Evolutionary conservation across 192 early-diverging fungal species (phyloP).

Genomic region (Diversispora eburnea): DNA sequence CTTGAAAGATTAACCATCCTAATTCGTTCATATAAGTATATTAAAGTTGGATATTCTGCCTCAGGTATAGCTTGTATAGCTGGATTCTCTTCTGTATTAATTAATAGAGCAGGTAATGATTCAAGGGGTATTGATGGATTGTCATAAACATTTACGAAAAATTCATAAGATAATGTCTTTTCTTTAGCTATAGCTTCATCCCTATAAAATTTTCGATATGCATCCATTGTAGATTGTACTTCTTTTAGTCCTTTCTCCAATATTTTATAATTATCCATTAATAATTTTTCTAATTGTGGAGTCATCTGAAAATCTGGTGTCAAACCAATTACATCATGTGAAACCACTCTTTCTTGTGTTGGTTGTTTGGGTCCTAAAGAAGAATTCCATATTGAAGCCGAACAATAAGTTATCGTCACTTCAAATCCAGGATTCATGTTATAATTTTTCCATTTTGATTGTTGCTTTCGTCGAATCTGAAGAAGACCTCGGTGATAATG

Average conservation of each 20-base stretch:
- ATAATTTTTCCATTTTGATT: constrained; percentile 39
- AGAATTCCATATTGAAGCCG: not conserved
- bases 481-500: constrained; percentile 46
- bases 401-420: constrained; percentile 44
- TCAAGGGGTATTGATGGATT: constrained; percentile 37
- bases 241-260: constrained; percentile 42
- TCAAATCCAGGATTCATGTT: constrained; percentile 60
- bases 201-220: constrained; percentile 46
- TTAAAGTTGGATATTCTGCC: constrained; percentile 29
- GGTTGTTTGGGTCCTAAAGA: constrained; percentile 26
- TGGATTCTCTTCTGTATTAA: constrained; percentile 38
- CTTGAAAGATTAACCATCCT: constrained; percentile 34
- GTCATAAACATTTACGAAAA: constrained; percentile 45
- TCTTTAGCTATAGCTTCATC: constrained; percentile 52
- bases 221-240: constrained; percentile 39
- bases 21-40: constrained; percentile 45
- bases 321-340: constrained; percentile 49
- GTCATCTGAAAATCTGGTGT: constrained; percentile 48
- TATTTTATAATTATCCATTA: constrained; percentile 53
- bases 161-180: constrained; percentile 42
- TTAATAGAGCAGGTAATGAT: constrained; percentile 33
- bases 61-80: constrained; percentile 29
- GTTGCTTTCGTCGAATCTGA: constrained; percentile 46
- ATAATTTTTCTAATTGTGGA: constrained; percentile 46
- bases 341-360: constrained; percentile 35